Evolutionary conservation across 345 rosid species (phyloP).

Genomic region (Anastatica hierochuntica): DNA sequence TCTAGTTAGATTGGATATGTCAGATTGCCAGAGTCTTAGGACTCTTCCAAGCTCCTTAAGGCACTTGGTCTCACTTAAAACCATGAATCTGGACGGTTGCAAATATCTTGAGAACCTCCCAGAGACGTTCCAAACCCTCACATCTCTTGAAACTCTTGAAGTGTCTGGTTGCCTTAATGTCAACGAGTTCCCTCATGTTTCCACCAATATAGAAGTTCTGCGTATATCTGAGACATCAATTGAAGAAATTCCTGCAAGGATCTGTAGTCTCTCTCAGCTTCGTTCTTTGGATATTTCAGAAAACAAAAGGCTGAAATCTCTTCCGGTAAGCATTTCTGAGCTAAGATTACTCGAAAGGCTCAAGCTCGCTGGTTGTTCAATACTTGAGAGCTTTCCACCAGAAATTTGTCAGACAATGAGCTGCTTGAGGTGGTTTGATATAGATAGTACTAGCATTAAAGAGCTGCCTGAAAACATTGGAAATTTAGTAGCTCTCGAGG

Average conservation of each 20-base stretch:
- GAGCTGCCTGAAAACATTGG: conserved; percentile 25
- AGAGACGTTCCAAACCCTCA: conserved; percentile 14
- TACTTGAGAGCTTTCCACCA: conserved; percentile 20
- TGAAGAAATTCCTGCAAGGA: conserved; percentile 18
- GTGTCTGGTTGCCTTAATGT: conserved; percentile 19
- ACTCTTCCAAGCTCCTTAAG: conserved; percentile 21
- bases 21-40: conserved; percentile 22
- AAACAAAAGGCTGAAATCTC: conserved; percentile 12
- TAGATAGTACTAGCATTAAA: conserved; percentile 15
- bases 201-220: conserved; percentile 3
- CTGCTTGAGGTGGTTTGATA: conserved; percentile 25
- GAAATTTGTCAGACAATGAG: conserved; percentile 15
- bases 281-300: conserved; percentile 15
- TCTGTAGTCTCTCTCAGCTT: conserved; percentile 17
- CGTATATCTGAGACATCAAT: conserved; percentile 24
- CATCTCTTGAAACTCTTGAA: conserved; percentile 17
- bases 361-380: conserved; percentile 22
- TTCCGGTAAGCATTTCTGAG: conserved; percentile 22
- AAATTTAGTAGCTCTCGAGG: conserved; percentile 20
- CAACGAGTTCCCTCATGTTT: conserved; percentile 18
- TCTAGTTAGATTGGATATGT: conserved; percentile 15
- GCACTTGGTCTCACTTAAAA: conserved; percentile 19
- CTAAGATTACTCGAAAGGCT: conserved; percentile 21
- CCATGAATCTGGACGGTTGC: conserved; percentile 16
- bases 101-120: conserved; percentile 27